A percentile compares a stretch with the other conserved stretches of the same genome.
Conservation (phyloP, 805 yeast genomes). For the Starmera dryadoides region DNA sequence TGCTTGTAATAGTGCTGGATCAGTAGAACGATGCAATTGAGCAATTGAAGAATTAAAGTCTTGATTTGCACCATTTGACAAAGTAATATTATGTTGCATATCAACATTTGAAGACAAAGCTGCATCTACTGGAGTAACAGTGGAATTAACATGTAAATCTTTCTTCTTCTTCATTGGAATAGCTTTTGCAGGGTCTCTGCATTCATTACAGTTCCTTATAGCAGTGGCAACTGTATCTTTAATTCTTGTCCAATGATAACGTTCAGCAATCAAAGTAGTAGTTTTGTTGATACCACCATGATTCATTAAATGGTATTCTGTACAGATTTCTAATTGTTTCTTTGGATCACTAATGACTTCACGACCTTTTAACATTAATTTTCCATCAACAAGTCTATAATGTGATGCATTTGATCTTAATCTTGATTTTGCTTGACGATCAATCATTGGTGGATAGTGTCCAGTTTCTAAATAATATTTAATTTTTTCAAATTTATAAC, state of each 20-base stretch:
- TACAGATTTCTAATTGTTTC: constrained; percentile 68
- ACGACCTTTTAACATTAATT: constrained; percentile 65
- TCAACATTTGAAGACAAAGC: not conserved
- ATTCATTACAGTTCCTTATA: constrained; percentile 66
- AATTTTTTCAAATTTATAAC: constrained; percentile 63
- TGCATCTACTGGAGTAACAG: not conserved
- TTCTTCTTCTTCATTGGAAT: constrained; percentile 8
- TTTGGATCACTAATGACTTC: constrained; percentile 79
- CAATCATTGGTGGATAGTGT: constrained; percentile 75
- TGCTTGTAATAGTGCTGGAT: constrained; percentile 12
- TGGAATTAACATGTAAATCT: constrained; percentile 1
- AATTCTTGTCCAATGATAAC: constrained; percentile 87
- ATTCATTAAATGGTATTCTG: constrained; percentile 55
- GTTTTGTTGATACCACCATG: constrained; percentile 91
- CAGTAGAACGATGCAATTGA: constrained; percentile 8
- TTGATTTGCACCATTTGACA: not conserved
- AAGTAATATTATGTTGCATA: not conserved
- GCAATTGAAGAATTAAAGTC: constrained; percentile 2
- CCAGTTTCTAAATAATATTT: constrained; percentile 76
- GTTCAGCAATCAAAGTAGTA: constrained; percentile 67
- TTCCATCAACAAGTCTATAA: constrained; percentile 65
- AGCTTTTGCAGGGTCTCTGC: constrained; percentile 29
- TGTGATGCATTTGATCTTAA: constrained; percentile 74
- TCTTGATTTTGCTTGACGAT: constrained; percentile 82
- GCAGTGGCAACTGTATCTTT: constrained; percentile 82